These are phyloP conservation scores for Pisolithus tinctorius DNA, from an alignment of 768 basidiomycete genomes.

Conservation along the genomic window DNA sequence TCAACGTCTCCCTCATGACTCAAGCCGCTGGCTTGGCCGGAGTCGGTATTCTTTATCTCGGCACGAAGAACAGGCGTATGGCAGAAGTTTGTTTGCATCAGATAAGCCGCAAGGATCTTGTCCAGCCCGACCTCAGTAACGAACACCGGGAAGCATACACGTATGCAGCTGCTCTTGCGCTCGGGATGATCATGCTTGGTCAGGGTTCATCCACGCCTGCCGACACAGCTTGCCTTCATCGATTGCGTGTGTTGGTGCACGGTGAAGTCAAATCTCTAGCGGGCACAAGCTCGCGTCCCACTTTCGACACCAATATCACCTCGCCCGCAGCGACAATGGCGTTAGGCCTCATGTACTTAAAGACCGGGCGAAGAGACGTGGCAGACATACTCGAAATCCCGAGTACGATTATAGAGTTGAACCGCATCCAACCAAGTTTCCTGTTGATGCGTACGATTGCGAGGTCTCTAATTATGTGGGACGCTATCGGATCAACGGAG, in stretches of 20 bases:
- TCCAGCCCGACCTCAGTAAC: constrained; percentile 76
- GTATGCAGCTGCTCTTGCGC: constrained; percentile 79
- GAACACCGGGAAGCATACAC: constrained; percentile 93
- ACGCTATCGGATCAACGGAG: constrained; percentile 58
- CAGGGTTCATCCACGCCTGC: constrained; percentile 74
- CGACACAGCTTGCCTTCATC: constrained; percentile 61
- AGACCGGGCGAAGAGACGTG: constrained; percentile 76
- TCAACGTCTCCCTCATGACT: constrained; percentile 85
- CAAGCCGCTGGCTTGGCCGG: constrained; percentile 86
- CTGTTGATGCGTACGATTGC: constrained; percentile 77
- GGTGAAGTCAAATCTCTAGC: constrained; percentile 50
- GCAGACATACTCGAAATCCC: constrained; percentile 84
- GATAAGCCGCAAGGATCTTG: constrained; percentile 70
- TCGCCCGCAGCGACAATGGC: constrained; percentile 89
- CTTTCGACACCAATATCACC: constrained; percentile 84
- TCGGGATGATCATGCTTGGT: constrained; percentile 96
- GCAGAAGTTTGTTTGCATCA: constrained; percentile 88
- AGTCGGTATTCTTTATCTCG: constrained; percentile 85
- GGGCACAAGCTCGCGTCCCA: constrained; percentile 32
- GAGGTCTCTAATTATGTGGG: constrained; percentile 82
- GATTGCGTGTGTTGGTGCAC: constrained; percentile 69
- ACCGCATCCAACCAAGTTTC: constrained; percentile 84
- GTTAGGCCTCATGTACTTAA: constrained; percentile 88
- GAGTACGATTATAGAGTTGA: constrained; percentile 68
- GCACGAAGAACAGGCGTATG: constrained; percentile 82